phyloP scores from a whole-genome alignment of 163 green algal species.

The Chlorella variabilis region DNA sequence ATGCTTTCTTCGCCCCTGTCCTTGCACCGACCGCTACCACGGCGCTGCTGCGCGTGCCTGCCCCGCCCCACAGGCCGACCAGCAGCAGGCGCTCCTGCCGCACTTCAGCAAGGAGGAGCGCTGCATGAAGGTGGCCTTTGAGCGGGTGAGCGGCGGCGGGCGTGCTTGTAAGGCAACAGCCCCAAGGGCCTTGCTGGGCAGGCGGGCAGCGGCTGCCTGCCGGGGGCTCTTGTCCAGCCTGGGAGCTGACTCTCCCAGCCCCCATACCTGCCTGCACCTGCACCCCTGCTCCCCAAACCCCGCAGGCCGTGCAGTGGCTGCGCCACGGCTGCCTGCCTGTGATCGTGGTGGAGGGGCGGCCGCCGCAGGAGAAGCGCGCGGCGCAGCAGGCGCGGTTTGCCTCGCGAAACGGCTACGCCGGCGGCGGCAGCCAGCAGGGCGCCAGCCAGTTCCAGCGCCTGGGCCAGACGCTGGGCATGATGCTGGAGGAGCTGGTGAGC shows the following conservation, averaged over 20 bases:
- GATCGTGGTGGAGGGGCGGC: slow-evolving; percentile 50
- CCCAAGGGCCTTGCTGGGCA: no score
- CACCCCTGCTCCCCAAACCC: not conserved
- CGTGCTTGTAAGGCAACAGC: no score
- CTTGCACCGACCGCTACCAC: no score
- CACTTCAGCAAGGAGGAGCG: slow-evolving; percentile 40
- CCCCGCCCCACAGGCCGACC: slow-evolving; percentile 49
- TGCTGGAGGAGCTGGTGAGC: slow-evolving; percentile 39
- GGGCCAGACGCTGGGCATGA: not conserved
- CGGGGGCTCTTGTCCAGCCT: no score
- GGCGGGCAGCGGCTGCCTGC: no score
- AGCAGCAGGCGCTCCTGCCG: slow-evolving; percentile 44
- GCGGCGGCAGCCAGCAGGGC: slow-evolving; percentile 10
- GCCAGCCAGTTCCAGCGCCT: slow-evolving; percentile 13
- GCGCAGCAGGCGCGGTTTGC: slow-evolving; percentile 37
- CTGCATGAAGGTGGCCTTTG: slow-evolving; percentile 56
- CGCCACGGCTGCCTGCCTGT: slow-evolving; percentile 57
- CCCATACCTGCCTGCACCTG: no score
- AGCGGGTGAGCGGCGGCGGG: slow-evolving; percentile 54
- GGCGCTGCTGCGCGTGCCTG: no score
- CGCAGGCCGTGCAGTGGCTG: slow-evolving; percentile 55
- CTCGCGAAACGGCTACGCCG: not conserved
- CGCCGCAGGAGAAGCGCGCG: slow-evolving; percentile 51
- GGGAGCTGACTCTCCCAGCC: no score
- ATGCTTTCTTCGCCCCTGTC: no score